These are phyloP conservation scores for Henningerozyma blattae DNA, from an alignment of 805 yeast genomes.

Conservation along the genomic window DNA sequence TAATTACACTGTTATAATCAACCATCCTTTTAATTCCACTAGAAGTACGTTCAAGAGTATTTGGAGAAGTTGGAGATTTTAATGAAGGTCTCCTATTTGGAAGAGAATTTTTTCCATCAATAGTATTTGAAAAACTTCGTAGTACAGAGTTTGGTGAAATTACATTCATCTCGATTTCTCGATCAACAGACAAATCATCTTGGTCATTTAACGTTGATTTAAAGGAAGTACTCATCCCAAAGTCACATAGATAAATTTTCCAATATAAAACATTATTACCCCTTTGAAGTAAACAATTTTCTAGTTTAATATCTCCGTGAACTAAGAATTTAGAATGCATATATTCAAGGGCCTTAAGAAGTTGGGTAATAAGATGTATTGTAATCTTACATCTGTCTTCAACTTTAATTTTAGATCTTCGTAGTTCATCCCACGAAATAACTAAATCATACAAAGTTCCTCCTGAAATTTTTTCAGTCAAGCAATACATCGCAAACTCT, in stretches of 20 bases:
- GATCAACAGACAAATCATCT: slow-evolving; percentile 17
- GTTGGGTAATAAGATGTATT: slow-evolving; percentile 35
- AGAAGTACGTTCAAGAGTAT: not conserved
- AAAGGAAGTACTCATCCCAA: slow-evolving; percentile 57
- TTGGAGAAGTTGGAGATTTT: slow-evolving; percentile 6
- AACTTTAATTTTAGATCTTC: slow-evolving; percentile 19
- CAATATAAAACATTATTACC: slow-evolving; percentile 15
- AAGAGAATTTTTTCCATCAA: not conserved
- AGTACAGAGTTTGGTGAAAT: not conserved
- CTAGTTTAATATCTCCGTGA: slow-evolving; percentile 78
- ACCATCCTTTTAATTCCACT: not conserved
- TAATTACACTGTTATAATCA: not conserved
- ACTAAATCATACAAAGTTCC: slow-evolving; percentile 78
- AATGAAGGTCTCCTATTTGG: slow-evolving; percentile 2
- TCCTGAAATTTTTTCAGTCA: slow-evolving; percentile 54
- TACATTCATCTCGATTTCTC: slow-evolving; percentile 1
- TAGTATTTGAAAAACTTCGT: slow-evolving; percentile 1
- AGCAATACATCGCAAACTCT: slow-evolving; percentile 49
- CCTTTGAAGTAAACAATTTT: slow-evolving; percentile 57
- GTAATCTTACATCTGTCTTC: slow-evolving; percentile 27
- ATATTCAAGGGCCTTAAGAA: slow-evolving; percentile 47
- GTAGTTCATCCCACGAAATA: slow-evolving; percentile 46
- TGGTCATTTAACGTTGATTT: slow-evolving; percentile 2
- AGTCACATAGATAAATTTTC: slow-evolving; percentile 61
- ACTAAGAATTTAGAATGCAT: slow-evolving; percentile 49